A percentile compares a stretch with the other conserved stretches of the same genome.
These are phyloP conservation scores for Erodium moschatum DNA, from an alignment of 441 rosid genomes.

Conservation along the genomic window DNA sequence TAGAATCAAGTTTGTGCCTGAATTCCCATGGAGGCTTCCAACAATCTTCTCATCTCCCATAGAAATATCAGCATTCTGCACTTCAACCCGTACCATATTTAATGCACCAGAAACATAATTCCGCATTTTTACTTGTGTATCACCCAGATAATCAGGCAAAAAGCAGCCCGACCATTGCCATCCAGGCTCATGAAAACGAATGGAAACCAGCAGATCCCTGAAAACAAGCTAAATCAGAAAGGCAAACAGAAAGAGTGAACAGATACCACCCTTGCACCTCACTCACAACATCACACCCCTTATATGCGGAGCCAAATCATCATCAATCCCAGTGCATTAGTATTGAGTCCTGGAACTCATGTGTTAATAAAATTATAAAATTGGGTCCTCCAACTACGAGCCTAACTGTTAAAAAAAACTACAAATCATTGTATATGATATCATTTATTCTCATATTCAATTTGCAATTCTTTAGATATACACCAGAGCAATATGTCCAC, in stretches of 20 bases:
- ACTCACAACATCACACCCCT: background rate
- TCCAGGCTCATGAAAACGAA: constrained; percentile 85
- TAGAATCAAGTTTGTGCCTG: constrained; percentile 87
- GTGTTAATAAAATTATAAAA: background rate
- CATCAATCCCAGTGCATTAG: background rate
- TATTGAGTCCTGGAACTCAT: constrained; percentile 6
- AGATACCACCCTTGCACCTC: constrained; percentile 7
- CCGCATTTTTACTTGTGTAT: constrained; percentile 87
- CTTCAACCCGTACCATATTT: constrained; percentile 83
- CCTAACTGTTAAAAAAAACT: background rate
- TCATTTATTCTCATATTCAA: too few relatives aligned
- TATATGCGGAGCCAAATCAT: constrained; percentile 3
- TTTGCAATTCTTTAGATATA: too few relatives aligned
- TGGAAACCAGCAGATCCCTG: constrained; percentile 81
- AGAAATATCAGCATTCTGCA: constrained; percentile 84
- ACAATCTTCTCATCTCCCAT: constrained; percentile 63
- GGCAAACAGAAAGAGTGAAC: background rate
- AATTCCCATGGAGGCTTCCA: constrained; percentile 65
- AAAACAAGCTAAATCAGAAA: constrained; percentile 22
- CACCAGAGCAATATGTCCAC: too few relatives aligned
- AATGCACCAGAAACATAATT: constrained; percentile 59
- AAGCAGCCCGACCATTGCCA: constrained; percentile 99
- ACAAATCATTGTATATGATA: too few relatives aligned
- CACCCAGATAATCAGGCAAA: constrained; percentile 90
- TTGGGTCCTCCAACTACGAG: background rate